Percentiles rank a stretch among this genome's conserved stretches.
phyloP scores from a whole-genome alignment of 2,329 filamentous ascomycete genomes.

The Pezicula radicicola region DNA sequence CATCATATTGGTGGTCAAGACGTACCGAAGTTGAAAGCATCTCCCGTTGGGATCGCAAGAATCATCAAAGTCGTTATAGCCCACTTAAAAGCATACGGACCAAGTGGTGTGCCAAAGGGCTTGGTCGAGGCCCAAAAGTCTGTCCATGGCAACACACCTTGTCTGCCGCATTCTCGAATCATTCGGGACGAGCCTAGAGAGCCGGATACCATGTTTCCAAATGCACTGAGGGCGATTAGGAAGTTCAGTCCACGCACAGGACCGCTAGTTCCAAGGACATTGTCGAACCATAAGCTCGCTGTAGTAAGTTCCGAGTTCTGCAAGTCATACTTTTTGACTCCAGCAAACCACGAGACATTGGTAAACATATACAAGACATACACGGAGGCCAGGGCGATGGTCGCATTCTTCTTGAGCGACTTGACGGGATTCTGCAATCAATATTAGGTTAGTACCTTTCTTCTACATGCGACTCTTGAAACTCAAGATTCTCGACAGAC shows the following conservation, averaged over 20 bases:
- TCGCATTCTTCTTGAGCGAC: conserved; percentile 47
- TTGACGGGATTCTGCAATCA: conserved; percentile 50
- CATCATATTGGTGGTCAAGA: conserved; percentile 2
- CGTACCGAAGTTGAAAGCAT: conserved; percentile 61
- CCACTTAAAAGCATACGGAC: conserved; percentile 58
- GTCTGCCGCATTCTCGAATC: conserved; percentile 57
- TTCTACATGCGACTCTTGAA: neutral
- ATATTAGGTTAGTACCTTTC: neutral
- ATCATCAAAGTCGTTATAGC: conserved; percentile 57
- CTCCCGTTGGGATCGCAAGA: conserved; percentile 55
- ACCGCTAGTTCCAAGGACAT: conserved; percentile 48
- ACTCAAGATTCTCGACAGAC: conserved; percentile 7
- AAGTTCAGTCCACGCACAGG: conserved; percentile 54
- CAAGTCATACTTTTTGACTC: neutral
- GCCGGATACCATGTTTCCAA: conserved; percentile 56
- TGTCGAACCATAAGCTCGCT: conserved; percentile 46
- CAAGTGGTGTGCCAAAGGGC: conserved; percentile 61
- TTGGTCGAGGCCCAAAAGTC: conserved; percentile 60
- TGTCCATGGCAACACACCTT: conserved; percentile 59
- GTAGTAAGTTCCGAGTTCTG: neutral
- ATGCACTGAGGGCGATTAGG: conserved; percentile 53
- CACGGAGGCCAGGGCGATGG: conserved; percentile 47
- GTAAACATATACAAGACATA: conserved; percentile 55
- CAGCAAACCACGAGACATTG: conserved; percentile 60
- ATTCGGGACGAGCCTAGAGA: conserved; percentile 52